Percentiles rank a stretch among this genome's conserved stretches.
Evolutionary conservation across 1,284 basidiomycete species (phyloP).

Genomic region (Rhodotorula sp.): DNA sequence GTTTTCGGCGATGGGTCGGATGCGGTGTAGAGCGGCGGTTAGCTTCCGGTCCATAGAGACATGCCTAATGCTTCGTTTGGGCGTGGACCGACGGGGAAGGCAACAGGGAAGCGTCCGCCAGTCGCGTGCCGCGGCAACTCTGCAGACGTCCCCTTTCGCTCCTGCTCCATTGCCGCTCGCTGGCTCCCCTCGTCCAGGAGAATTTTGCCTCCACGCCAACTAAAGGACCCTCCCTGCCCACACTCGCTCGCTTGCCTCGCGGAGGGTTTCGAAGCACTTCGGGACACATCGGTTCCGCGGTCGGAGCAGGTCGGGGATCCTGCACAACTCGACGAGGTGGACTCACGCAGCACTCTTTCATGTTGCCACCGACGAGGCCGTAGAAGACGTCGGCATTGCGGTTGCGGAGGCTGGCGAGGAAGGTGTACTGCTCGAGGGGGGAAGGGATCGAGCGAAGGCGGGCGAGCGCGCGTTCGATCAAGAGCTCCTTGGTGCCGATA

Average conservation of each 20-base stretch:
- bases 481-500: conserved; percentile 25
- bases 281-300: not conserved
- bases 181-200: too few species aligned
- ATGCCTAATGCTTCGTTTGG: not conserved
- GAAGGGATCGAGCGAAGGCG: conserved; percentile 31
- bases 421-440: conserved; percentile 70
- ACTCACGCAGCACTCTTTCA: conserved; percentile 54
- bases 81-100: too few species aligned
- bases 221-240: too few species aligned
- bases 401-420: conserved; percentile 68
- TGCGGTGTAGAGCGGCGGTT: not conserved
- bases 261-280: not conserved
- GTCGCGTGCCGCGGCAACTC: not conserved
- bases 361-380: conserved; percentile 56
- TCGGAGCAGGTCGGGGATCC: too few species aligned
- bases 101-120: not conserved
- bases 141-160: too few species aligned
- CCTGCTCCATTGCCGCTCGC: too few species aligned
- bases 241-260: too few species aligned
- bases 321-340: not conserved
- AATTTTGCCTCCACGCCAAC: too few species aligned
- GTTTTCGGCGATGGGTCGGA: not conserved
- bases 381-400: conserved; percentile 73
- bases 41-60: not conserved
- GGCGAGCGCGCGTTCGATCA: conserved; percentile 35